A percentile compares a stretch with the other conserved stretches of the same genome.
Evolutionary conservation across 345 rosid genomes (phyloP).

Genomic region (Sonneratia alba): DNA sequence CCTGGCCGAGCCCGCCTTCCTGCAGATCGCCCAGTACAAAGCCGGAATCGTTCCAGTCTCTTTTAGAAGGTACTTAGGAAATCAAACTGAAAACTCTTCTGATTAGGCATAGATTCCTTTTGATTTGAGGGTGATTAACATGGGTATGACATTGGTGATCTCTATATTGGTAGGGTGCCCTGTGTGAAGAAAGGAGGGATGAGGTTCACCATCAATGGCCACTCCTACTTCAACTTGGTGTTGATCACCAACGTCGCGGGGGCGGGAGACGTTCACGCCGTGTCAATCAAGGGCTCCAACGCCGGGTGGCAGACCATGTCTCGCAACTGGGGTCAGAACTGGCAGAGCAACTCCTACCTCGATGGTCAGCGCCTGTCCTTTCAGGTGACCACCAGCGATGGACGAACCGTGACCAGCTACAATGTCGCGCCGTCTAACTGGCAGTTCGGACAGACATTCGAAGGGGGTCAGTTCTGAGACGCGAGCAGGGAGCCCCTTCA

Average conservation of each 20-base stretch:
- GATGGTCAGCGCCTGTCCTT: constrained; percentile 80
- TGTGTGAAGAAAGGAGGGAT: constrained; percentile 89
- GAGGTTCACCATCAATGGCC: constrained; percentile 84
- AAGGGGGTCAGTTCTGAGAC: constrained; percentile 51
- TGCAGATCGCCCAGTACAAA: constrained; percentile 80
- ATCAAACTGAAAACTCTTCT: no score
- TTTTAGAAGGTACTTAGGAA: constrained; percentile 47
- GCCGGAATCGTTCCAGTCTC: constrained; percentile 95
- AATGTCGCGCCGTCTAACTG: constrained; percentile 47
- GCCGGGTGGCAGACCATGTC: constrained; percentile 92
- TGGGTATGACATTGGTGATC: neutral
- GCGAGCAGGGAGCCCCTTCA: neutral
- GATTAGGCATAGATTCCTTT: no score
- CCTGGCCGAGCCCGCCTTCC: constrained; percentile 93
- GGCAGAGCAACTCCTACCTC: constrained; percentile 88
- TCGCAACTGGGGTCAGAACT: constrained; percentile 97
- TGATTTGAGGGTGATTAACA: neutral
- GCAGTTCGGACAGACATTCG: constrained; percentile 91
- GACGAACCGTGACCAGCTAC: constrained; percentile 54
- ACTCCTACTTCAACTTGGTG: constrained; percentile 90
- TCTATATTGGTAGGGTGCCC: constrained; percentile 43
- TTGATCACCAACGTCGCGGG: constrained; percentile 75
- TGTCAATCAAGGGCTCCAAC: constrained; percentile 78
- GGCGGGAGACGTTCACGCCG: constrained; percentile 71
- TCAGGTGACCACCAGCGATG: constrained; percentile 88